Percentiles rank a stretch among this genome's conserved stretches.
These are phyloP conservation scores for Verticillium isaacii DNA, from an alignment of 2,329 filamentous ascomycete species.

Conservation along the genomic window DNA sequence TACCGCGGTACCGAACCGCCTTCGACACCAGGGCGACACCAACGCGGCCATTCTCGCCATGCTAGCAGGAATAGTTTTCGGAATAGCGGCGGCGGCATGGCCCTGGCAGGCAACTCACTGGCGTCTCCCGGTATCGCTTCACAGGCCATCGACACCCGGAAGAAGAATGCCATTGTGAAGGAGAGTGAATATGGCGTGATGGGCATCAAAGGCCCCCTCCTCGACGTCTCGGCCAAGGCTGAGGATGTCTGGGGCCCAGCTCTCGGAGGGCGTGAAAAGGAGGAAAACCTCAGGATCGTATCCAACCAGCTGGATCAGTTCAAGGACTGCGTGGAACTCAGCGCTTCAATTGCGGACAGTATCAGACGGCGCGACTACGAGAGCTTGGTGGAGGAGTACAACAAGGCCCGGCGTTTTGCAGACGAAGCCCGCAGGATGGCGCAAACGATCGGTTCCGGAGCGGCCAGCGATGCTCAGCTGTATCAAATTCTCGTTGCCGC, in stretches of 20 bases:
- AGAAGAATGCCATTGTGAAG: conserved; percentile 87
- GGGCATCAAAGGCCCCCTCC: conserved; percentile 81
- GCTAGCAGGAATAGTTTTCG: conserved; percentile 64
- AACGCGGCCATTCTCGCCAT: conserved; percentile 57
- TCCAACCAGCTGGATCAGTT: conserved; percentile 73
- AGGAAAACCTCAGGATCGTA: conserved; percentile 78
- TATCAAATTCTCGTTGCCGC: conserved; percentile 85
- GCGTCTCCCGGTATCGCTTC: conserved; percentile 28
- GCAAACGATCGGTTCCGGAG: conserved; percentile 44
- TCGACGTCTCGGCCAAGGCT: conserved; percentile 88
- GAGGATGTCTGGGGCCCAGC: conserved; percentile 98
- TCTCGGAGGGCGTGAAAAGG: conserved; percentile 83
- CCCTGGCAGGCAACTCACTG: conserved; percentile 30
- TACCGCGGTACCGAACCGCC: conserved; percentile 56
- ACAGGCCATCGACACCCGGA: conserved; percentile 50
- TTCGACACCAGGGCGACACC: conserved; percentile 26
- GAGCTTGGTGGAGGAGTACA: conserved; percentile 79
- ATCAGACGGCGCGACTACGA: conserved; percentile 93
- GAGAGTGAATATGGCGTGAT: conserved; percentile 88
- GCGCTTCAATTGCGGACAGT: conserved; percentile 70
- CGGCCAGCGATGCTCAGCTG: conserved; percentile 71
- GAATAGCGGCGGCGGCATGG: conserved; percentile 37
- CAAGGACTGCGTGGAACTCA: conserved; percentile 77
- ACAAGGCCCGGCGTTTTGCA: conserved; percentile 73
- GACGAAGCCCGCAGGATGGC: conserved; percentile 72